Conservation (phyloP, 495 filamentous ascomycete species). For the Aspergillus cristatus region DNA sequence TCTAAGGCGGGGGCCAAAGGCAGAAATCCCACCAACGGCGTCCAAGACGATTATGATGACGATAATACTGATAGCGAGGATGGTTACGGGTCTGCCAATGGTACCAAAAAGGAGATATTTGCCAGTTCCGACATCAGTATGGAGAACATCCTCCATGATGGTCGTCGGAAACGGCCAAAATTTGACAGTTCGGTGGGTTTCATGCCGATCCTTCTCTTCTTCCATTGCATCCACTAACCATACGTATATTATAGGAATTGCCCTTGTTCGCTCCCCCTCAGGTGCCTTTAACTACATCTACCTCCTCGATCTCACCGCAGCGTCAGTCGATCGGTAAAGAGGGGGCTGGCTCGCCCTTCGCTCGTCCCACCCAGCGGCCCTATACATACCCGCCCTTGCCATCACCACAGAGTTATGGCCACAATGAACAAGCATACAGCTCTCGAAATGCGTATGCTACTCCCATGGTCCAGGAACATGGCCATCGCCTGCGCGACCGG, state of each 20-base stretch:
- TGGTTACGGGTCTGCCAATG: slow-evolving; percentile 57
- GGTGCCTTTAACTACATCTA: slow-evolving; percentile 78
- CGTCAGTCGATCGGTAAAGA: slow-evolving; percentile 58
- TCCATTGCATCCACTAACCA: slow-evolving; percentile 6
- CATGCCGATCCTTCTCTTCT: slow-evolving; percentile 3
- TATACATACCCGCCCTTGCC: slow-evolving; percentile 64
- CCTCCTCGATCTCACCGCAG: slow-evolving; percentile 86
- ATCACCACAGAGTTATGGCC: slow-evolving; percentile 67
- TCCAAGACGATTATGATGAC: slow-evolving; percentile 54
- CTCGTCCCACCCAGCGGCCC: slow-evolving; percentile 59
- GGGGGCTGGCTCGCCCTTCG: slow-evolving; percentile 55
- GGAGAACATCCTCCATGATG: slow-evolving; percentile 95
- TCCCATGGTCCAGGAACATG: slow-evolving; percentile 49
- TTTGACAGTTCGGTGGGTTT: slow-evolving; percentile 91
- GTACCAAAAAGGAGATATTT: slow-evolving; percentile 70
- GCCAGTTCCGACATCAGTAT: slow-evolving; percentile 95
- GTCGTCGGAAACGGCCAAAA: slow-evolving; percentile 88
- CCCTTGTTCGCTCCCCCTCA: slow-evolving; percentile 91
- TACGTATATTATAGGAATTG: slow-evolving; percentile 57
- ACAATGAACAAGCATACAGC: slow-evolving; percentile 40
- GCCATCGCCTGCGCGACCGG: slow-evolving; percentile 59
- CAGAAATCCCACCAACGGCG: slow-evolving; percentile 54
- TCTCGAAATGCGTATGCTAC: slow-evolving; percentile 40
- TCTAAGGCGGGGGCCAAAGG: slow-evolving; percentile 59
- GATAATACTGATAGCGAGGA: slow-evolving; percentile 75